phyloP scores from a whole-genome alignment of 768 basidiomycete species.

The Mycena floridula region DNA sequence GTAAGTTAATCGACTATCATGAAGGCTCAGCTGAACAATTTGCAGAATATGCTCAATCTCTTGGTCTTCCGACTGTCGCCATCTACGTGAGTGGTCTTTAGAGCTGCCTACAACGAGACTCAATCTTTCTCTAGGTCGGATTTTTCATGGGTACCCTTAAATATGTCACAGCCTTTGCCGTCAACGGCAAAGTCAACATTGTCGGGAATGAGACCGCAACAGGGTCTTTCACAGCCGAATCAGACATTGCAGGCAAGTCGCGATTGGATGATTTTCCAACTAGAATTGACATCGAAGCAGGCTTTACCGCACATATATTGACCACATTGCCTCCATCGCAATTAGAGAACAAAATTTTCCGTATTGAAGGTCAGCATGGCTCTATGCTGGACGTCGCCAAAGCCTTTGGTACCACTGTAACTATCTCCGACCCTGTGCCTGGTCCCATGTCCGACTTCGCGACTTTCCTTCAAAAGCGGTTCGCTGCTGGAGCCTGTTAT shows the following conservation, averaged over 20 bases:
- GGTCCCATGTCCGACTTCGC: background rate
- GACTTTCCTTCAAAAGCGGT: background rate
- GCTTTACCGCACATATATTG: slow-evolving; percentile 23
- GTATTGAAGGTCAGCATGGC: slow-evolving; percentile 23
- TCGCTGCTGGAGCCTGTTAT: background rate
- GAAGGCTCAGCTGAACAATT: background rate
- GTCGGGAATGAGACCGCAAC: background rate
- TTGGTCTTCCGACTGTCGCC: background rate
- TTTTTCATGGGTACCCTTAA: background rate
- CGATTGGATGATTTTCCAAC: background rate
- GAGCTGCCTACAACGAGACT: background rate
- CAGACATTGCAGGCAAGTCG: background rate
- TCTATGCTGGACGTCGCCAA: slow-evolving; percentile 14
- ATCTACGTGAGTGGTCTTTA: background rate
- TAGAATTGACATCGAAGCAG: too few species aligned
- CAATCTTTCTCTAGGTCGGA: background rate
- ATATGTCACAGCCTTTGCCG: background rate
- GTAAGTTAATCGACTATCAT: background rate
- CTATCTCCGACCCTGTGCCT: background rate
- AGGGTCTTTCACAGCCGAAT: background rate
- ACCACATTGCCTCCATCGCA: slow-evolving; percentile 17
- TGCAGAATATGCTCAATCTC: background rate
- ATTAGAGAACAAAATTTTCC: slow-evolving; percentile 23
- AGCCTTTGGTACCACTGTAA: background rate
- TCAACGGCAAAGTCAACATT: background rate